phyloP scores from a whole-genome alignment of 1,139 yeast genomes.

The Chernovozyma aurita region DNA sequence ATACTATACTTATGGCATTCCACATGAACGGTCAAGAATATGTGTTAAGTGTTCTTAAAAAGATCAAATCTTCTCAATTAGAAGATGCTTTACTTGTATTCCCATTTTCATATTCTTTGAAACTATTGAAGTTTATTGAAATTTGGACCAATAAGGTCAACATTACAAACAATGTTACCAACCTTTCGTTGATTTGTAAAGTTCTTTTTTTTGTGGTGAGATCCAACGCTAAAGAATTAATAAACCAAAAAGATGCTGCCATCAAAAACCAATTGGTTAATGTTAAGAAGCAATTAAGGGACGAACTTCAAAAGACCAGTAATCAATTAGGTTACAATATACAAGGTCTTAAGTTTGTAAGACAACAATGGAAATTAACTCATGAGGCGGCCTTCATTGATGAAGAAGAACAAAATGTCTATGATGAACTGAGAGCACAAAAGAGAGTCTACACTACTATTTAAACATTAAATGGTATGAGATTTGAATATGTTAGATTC shows the following conservation, averaged over 20 bases:
- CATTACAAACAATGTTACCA: slow-evolving; percentile 39
- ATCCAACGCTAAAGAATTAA: slow-evolving; percentile 71
- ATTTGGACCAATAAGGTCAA: slow-evolving; percentile 60
- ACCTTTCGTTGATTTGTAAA: slow-evolving; percentile 64
- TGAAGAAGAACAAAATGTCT: slow-evolving; percentile 54
- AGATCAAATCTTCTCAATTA: slow-evolving; percentile 76
- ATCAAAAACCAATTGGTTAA: slow-evolving; percentile 55
- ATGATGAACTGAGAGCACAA: slow-evolving; percentile 50
- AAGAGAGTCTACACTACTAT: slow-evolving; percentile 64
- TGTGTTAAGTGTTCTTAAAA: slow-evolving; percentile 64
- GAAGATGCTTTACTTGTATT: slow-evolving; percentile 89
- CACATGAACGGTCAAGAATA: slow-evolving; percentile 71
- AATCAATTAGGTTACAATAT: slow-evolving; percentile 79
- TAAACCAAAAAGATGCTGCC: slow-evolving; percentile 59
- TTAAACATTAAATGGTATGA: too few species aligned
- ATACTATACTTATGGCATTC: slow-evolving; percentile 69
- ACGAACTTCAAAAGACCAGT: slow-evolving; percentile 47
- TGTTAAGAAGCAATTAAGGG: slow-evolving; percentile 55
- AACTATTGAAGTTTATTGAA: slow-evolving; percentile 67
- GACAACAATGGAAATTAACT: slow-evolving; percentile 71
- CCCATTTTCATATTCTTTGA: slow-evolving; percentile 80
- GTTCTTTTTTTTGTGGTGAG: slow-evolving; percentile 70
- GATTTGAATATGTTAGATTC: too few species aligned
- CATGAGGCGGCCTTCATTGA: slow-evolving; percentile 76
- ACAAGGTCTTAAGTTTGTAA: slow-evolving; percentile 72